Conservation (phyloP, 2,329 filamentous ascomycete species). For the Neobulgaria alba region DNA sequence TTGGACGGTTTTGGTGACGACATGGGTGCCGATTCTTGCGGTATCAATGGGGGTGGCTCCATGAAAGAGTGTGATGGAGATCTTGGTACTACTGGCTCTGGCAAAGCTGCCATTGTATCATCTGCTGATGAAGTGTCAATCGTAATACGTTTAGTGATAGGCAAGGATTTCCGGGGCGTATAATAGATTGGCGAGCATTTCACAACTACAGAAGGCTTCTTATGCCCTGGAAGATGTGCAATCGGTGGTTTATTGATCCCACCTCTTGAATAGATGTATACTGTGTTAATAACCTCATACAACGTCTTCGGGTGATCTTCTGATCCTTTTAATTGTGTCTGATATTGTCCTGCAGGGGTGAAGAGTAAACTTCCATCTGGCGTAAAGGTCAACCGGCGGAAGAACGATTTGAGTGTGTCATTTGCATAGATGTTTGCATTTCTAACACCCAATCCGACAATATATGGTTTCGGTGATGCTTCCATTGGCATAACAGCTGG, state of each 20-base stretch:
- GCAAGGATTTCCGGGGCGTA: constrained; percentile 59
- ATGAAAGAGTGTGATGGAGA: constrained; percentile 56
- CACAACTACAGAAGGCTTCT: constrained; percentile 94
- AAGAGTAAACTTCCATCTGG: constrained; percentile 90
- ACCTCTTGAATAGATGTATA: constrained; percentile 94
- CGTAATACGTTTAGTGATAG: constrained; percentile 77
- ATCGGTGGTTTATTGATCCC: constrained; percentile 96
- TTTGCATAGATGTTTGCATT: constrained; percentile 92
- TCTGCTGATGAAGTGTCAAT: constrained; percentile 88
- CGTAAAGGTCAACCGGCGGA: constrained; percentile 85
- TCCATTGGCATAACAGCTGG: constrained; percentile 94
- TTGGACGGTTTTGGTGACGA: constrained; percentile 37
- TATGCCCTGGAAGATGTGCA: constrained; percentile 90
- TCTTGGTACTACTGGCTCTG: constrained; percentile 58
- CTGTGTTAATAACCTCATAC: constrained; percentile 90
- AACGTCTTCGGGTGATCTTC: constrained; percentile 61
- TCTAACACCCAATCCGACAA: constrained; percentile 53
- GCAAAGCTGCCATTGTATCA: constrained; percentile 72
- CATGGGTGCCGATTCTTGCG: constrained; percentile 38
- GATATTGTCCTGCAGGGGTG: constrained; percentile 92
- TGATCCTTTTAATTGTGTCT: constrained; percentile 58
- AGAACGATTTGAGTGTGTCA: constrained; percentile 95
- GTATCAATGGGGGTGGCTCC: constrained; percentile 66
- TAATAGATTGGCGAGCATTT: constrained; percentile 90
- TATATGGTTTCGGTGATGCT: constrained; percentile 67